Evolutionary conservation across 2,329 filamentous ascomycete species (phyloP).

Genomic region (Aureobasidium subglaciale): DNA sequence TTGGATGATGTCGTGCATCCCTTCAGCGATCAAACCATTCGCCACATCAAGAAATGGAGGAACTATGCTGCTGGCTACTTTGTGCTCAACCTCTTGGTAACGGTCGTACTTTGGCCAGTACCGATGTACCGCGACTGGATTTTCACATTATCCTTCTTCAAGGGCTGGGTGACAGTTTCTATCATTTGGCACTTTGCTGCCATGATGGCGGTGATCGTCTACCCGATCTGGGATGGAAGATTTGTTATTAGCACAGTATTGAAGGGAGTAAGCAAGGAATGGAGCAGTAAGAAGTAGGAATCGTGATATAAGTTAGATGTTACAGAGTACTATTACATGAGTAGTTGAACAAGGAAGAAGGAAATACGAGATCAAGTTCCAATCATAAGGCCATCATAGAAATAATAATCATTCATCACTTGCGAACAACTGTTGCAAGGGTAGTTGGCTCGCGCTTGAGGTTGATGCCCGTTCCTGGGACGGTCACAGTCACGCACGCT

Average conservation of each 20-base stretch:
- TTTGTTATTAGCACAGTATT: conserved; percentile 32
- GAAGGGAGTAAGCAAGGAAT: conserved; percentile 19
- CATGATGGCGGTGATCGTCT: conserved; percentile 40
- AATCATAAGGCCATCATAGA: neutral
- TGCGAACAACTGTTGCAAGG: neutral
- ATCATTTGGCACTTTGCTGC: conserved; percentile 45
- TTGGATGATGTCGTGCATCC: conserved; percentile 40
- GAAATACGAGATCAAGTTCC: too few species aligned
- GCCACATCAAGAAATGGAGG: conserved; percentile 22
- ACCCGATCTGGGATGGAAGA: conserved; percentile 43
- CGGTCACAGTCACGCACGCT: too few species aligned
- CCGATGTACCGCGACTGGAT: conserved; percentile 45
- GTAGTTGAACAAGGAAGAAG: too few species aligned
- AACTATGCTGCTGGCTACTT: conserved; percentile 36
- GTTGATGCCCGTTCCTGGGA: too few species aligned
- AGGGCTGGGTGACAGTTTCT: conserved; percentile 39
- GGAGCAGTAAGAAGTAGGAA: neutral
- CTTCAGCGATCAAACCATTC: conserved; percentile 29
- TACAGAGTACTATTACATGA: too few species aligned
- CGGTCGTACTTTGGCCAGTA: conserved; percentile 44
- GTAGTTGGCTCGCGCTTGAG: neutral
- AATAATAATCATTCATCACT: neutral
- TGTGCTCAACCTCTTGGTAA: conserved; percentile 38
- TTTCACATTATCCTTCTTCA: conserved; percentile 42
- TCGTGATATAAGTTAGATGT: too few species aligned